Conservation (phyloP, 805 yeast genomes). For the Schwanniomyces vanrijiae region DNA sequence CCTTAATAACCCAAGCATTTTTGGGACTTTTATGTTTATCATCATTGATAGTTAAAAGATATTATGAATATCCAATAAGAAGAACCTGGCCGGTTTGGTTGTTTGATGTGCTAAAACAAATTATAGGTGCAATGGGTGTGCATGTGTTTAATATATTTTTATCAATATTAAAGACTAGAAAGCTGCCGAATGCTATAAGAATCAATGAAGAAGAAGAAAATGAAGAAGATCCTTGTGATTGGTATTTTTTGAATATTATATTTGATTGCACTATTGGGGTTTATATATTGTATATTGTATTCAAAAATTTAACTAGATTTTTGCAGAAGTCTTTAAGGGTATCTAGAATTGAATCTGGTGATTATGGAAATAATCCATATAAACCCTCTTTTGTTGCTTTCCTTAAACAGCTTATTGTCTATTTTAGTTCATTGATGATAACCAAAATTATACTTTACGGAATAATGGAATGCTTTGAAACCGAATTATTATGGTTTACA, state of each 20-base stretch:
- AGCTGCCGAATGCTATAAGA: slow-evolving; percentile 7
- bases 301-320: slow-evolving; percentile 42
- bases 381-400: slow-evolving; percentile 52
- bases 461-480: slow-evolving; percentile 65
- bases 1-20: slow-evolving; percentile 71
- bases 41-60: slow-evolving; percentile 73
- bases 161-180: slow-evolving; percentile 55
- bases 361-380: slow-evolving; percentile 65
- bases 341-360: slow-evolving; percentile 50
- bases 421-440: slow-evolving; percentile 59
- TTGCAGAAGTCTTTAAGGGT: slow-evolving; percentile 44
- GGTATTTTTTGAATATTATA: slow-evolving; percentile 87
- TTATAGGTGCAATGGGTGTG: slow-evolving; percentile 81
- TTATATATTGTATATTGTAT: slow-evolving; percentile 63
- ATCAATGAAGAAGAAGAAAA: slow-evolving; percentile 30
- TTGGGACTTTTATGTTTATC: slow-evolving; percentile 78
- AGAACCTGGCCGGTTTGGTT: slow-evolving; percentile 89
- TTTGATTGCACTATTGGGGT: slow-evolving; percentile 95
- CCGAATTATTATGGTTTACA: slow-evolving; percentile 45
- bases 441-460: slow-evolving; percentile 68
- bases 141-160: slow-evolving; percentile 75
- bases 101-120: slow-evolving; percentile 87
- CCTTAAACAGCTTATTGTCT: slow-evolving; percentile 68
- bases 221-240: slow-evolving; percentile 76
- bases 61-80: slow-evolving; percentile 72